Evolutionary conservation across 768 basidiomycete genomes (phyloP).

Genomic region (Tubosaeta sp.): DNA sequence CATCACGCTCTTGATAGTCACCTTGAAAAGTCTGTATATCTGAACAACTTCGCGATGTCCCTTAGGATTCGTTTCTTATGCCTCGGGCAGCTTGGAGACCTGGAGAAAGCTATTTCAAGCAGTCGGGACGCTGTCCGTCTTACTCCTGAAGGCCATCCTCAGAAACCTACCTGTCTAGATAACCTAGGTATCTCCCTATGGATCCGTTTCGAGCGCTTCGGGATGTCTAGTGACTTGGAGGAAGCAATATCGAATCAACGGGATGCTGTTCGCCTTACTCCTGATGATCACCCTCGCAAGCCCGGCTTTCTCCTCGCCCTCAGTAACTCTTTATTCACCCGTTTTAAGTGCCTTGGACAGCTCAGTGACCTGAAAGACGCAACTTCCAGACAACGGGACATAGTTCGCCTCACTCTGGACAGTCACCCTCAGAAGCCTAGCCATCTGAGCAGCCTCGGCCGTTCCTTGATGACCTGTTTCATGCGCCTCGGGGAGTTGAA

Average conservation of each 20-base stretch:
- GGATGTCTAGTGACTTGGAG: background rate
- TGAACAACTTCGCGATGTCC: too few species aligned
- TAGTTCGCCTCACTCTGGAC: background rate
- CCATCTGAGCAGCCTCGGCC: constrained; percentile 1
- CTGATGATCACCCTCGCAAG: background rate
- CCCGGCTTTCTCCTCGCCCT: background rate
- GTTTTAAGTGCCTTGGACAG: background rate
- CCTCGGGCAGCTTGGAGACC: too few species aligned
- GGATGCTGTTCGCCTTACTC: background rate
- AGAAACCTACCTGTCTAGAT: background rate
- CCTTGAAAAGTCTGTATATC: too few species aligned
- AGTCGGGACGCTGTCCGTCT: too few species aligned
- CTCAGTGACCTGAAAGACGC: background rate
- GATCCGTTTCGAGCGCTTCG: background rate
- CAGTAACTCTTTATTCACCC: background rate
- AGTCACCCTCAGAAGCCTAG: too few species aligned
- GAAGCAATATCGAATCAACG: background rate
- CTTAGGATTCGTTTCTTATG: too few species aligned
- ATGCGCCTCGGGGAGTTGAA: background rate
- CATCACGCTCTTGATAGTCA: too few species aligned
- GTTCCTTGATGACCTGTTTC: constrained; percentile 1
- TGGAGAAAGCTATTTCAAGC: too few species aligned
- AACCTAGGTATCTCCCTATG: background rate
- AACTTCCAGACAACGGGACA: background rate
- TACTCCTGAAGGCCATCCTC: background rate